Percentiles rank a stretch among this genome's conserved stretches.
phyloP scores from a whole-genome alignment of 140 eudicot species.

The Stevia rebaudiana region DNA sequence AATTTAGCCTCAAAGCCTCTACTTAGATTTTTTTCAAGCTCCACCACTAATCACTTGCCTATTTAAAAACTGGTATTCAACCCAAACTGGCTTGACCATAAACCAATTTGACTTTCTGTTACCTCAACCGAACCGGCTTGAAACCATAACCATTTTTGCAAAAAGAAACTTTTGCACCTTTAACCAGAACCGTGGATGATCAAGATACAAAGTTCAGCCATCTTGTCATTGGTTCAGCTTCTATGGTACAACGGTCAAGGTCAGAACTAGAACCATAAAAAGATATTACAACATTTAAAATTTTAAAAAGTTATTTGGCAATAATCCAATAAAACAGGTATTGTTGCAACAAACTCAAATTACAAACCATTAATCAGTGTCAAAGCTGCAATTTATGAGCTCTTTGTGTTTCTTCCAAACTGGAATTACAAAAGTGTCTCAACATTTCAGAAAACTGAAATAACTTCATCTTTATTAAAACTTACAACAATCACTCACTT shows the following conservation, averaged over 20 bases:
- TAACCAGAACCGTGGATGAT: too few species aligned
- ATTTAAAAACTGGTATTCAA: too few species aligned
- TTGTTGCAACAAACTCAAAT: conserved; percentile 4
- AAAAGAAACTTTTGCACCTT: too few species aligned
- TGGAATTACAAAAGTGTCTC: neutral
- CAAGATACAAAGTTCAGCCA: too few species aligned
- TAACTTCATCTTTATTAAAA: conserved; percentile 32
- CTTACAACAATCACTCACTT: conserved; percentile 28
- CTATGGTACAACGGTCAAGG: neutral
- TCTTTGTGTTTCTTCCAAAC: neutral
- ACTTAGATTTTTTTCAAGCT: too few species aligned
- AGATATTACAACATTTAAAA: neutral
- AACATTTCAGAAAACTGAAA: neutral
- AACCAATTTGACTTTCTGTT: too few species aligned
- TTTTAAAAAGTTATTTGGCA: neutral
- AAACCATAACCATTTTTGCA: too few species aligned
- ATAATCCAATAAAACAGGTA: conserved; percentile 7
- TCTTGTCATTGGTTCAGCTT: neutral
- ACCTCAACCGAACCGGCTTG: too few species aligned
- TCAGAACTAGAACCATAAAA: neutral
- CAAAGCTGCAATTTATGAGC: conserved; percentile 45
- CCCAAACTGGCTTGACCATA: too few species aligned
- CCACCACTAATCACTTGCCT: too few species aligned
- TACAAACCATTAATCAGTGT: conserved; percentile 15
- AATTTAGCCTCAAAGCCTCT: too few species aligned